These are phyloP conservation scores for Dunaliella sp. DNA, from an alignment of 139 green algal genomes.

Conservation along the genomic window DNA sequence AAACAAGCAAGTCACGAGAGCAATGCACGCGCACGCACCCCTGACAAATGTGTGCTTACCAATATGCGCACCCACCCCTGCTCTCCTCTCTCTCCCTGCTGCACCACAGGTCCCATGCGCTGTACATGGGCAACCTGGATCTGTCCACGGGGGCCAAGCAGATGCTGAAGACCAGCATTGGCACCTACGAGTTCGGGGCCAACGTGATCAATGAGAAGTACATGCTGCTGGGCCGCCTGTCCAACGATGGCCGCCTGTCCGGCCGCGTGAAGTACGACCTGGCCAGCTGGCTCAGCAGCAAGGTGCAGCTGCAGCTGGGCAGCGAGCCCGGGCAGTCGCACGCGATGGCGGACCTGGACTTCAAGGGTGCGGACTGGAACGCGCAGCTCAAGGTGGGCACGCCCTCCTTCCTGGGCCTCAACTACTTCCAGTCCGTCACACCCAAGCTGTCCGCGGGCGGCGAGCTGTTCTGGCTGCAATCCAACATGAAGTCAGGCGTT, in stretches of 20 bases:
- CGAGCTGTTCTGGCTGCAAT: conserved; percentile 94
- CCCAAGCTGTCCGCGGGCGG: conserved; percentile 66
- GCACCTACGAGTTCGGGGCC: conserved; percentile 97
- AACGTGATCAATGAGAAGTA: conserved; percentile 84
- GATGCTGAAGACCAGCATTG: conserved; percentile 83
- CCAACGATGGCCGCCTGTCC: conserved; percentile 81
- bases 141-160: conserved; percentile 64
- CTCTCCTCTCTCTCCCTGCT: not conserved
- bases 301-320: conserved; percentile 85
- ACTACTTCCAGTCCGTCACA: conserved; percentile 96
- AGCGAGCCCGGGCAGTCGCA: conserved; percentile 64
- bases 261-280: conserved; percentile 80
- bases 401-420: conserved; percentile 86
- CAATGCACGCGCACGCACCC: too few species aligned
- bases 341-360: conserved; percentile 52
- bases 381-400: conserved; percentile 94
- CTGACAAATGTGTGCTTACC: too few species aligned
- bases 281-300: conserved; percentile 66
- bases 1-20: too few species aligned
- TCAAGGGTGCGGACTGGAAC: conserved; percentile 91
- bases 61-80: conserved; percentile 65
- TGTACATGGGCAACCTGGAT: conserved; percentile 95
- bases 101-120: conserved; percentile 45
- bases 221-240: conserved; percentile 82
- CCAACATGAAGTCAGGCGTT: conserved; percentile 77